Evolutionary conservation across 2,329 filamentous ascomycete species (phyloP), one percentile per base, ranked within the genome.

Genomic region (Xylariaceae sp.): DNA sequence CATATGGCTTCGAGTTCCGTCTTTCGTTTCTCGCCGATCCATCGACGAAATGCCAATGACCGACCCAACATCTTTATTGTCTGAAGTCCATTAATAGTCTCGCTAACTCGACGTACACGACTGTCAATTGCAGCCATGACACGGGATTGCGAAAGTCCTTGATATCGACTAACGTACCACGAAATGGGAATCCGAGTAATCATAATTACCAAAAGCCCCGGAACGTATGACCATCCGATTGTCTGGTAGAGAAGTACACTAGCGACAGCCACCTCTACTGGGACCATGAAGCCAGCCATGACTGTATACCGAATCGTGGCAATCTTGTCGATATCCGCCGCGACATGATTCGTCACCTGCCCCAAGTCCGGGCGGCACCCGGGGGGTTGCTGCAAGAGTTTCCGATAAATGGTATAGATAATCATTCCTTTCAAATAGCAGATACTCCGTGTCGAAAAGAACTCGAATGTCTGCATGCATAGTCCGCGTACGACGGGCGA

Each of bases 21-120:
- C 32, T 49, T 16, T 21, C 47, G 21, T 20, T 49, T 49, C 26
- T 49, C 47, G 47, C 19, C 26, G 19, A 49, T 19, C 47, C 47
- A 49, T 29, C 14, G 7, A 7, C 23, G 19, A 21, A 49, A 49
- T n/a, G 47, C 47, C 3, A 40, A 40, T 16, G 47, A 32, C 26
- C 20, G 47, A 3, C 47, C 47, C n/a, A 49, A 19, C 47, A 40
- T 49, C 47, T 49, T 49, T 16, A 49, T 49, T n/a, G 47, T 49
- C 26, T 49, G 47, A 6, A 49, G 47, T 7, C 23, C 47, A 12
- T 40, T 32, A 3, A 49, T 14, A 6, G 20, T 19, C 40, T 49
- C 47, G 19, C 47, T 20, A 9, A 49, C 47, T 20, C 47, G 21
- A 40, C 37, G 26, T 20, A 49, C 47, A 40, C 47, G 26, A 21